Evolutionary conservation across 257 asterid species (phyloP), one percentile per base, ranked within the genome.

Genomic region (Solanum sitiens): DNA sequence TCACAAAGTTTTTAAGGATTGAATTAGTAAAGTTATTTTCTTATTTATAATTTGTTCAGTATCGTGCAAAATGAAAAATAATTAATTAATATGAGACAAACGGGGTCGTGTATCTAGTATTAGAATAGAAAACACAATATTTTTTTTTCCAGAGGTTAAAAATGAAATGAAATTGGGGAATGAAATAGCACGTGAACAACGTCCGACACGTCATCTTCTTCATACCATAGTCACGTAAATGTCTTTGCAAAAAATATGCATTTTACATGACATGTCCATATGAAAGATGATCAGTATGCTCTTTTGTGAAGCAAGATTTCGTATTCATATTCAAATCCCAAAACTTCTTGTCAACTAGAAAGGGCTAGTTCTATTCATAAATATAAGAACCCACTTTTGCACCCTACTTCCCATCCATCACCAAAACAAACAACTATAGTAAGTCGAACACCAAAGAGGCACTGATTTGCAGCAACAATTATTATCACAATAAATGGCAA

Each of bases 131-230:
- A 37, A 7, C 39, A 35, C 39, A 35, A 35, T 35, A 35, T 35
- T 35, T 35, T 35, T 35, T 35, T 5, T 7, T 7, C 67, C 67
- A 32, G 42, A 39, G 59, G 25, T 12, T 3, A 8, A 35, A 27
- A 37, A 37, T 35, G 27, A 20, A 12, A 16, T 25, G 84, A 8
- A 30, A 21, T 13, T n/a, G 37, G 63, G 61, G 73, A 63, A 73
- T n/a, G 84, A 86, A 47, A 21, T 32, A 37, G 33, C 90, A 86
- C 89, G 85, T 82, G 89, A 86, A 83, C 74, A 39, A 53, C n/a
- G 79, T 25, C 7, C 47, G 25, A 40, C 42, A 35, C 27, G 8
- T 70, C 72, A 61, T 63, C 68, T 40, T 86, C 53, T 77, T 50
- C 86, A 59, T 53, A 75, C 85, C n/a, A 2, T 7, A 5, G n/a